Conservation (phyloP, 192 early-diverging fungal genomes). For the Coemansia sp. region DNA sequence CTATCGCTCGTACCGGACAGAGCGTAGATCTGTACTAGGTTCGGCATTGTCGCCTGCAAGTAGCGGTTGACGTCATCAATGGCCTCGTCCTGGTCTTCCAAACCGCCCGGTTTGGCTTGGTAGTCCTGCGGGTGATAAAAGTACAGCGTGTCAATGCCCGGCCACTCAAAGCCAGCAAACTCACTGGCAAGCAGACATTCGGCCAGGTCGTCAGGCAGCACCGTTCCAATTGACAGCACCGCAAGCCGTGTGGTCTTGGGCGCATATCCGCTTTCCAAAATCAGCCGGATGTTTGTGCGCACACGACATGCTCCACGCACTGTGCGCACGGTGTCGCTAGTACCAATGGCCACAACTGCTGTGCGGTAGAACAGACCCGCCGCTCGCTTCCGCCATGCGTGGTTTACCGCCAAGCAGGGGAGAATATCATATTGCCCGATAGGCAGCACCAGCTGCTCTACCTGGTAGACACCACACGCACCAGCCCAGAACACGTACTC, state of each 20-base stretch:
- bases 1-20: conserved; percentile 33
- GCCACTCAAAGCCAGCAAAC: conserved; percentile 36
- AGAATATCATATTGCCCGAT: conserved; percentile 22
- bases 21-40: conserved; percentile 13
- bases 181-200: neutral
- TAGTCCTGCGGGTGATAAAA: conserved; percentile 21
- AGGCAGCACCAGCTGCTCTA: conserved; percentile 13
- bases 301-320: neutral
- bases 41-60: conserved; percentile 18
- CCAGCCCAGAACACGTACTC: conserved; percentile 40
- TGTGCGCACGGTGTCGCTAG: neutral
- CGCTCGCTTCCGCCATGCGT: conserved; percentile 32
- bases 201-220: neutral
- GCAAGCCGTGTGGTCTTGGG: conserved; percentile 23
- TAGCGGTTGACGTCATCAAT: conserved; percentile 15
- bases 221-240: conserved; percentile 1
- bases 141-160: conserved; percentile 20
- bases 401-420: conserved; percentile 9
- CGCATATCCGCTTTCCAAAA: conserved; percentile 43
- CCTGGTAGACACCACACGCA: conserved; percentile 9
- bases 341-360: conserved; percentile 16
- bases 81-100: conserved; percentile 15
- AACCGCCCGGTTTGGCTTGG: too few relatives aligned
- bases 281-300: conserved; percentile 25
- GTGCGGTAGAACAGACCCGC: conserved; percentile 38